Evolutionary conservation across 257 asterid genomes (phyloP).

Genomic region (Petunia axillaris): DNA sequence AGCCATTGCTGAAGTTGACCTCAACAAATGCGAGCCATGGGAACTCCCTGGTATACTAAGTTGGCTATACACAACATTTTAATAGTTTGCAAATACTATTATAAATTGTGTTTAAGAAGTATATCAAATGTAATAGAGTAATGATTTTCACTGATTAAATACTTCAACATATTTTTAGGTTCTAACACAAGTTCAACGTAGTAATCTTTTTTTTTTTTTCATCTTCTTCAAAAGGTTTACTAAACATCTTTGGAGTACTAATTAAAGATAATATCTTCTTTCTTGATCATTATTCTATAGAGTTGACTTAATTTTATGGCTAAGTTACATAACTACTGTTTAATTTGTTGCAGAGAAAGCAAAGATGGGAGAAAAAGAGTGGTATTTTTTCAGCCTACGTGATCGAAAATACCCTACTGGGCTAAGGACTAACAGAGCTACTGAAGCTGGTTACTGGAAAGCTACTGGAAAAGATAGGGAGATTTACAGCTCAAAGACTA

Average conservation of each 20-base stretch:
- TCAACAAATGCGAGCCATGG: slow-evolving; percentile 97
- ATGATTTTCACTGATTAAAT: neutral
- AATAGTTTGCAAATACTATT: too few relatives aligned
- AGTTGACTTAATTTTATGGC: neutral
- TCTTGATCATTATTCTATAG: neutral
- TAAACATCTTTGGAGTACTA: too few relatives aligned
- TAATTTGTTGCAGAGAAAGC: slow-evolving; percentile 53
- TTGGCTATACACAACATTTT: neutral
- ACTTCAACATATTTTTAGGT: too few relatives aligned
- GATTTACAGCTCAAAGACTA: slow-evolving; percentile 67
- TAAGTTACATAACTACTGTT: neutral
- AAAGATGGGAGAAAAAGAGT: slow-evolving; percentile 88
- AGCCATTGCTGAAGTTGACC: slow-evolving; percentile 89
- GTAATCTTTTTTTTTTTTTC: neutral
- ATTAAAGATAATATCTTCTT: neutral
- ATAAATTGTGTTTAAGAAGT: neutral
- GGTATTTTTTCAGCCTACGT: slow-evolving; percentile 89
- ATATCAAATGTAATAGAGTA: neutral
- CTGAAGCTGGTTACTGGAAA: slow-evolving; percentile 97
- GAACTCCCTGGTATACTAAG: slow-evolving; percentile 67
- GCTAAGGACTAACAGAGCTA: slow-evolving; percentile 84
- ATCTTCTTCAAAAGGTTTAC: neutral
- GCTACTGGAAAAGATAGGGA: slow-evolving; percentile 95
- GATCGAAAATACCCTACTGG: slow-evolving; percentile 94
- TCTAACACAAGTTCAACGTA: neutral